Conservation (phyloP, 2,329 filamentous ascomycete genomes). For the Colletotrichum tropicicola region DNA sequence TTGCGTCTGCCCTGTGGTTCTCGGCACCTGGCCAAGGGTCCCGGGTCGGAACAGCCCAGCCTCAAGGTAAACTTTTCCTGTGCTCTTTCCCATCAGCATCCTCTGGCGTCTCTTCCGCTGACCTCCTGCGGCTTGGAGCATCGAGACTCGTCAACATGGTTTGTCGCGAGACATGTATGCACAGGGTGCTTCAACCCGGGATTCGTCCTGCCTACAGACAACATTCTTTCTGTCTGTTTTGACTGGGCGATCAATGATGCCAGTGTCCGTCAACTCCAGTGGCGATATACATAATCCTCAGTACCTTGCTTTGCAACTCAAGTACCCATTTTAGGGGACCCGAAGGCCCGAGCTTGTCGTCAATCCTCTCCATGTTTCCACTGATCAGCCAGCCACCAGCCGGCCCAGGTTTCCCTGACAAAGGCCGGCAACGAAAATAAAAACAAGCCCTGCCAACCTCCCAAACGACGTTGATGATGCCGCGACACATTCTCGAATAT, state of each 20-base stretch:
- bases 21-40: neutral
- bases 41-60: neutral
- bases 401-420: constrained; percentile 1
- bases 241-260: no score
- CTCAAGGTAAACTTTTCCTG: neutral
- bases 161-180: no score
- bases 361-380: constrained; percentile 17
- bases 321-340: neutral
- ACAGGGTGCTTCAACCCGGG: no score
- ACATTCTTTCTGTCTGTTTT: no score
- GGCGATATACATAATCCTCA: no score
- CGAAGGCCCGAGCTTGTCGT: constrained; percentile 16
- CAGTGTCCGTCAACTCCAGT: no score
- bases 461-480: neutral
- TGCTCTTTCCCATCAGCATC: no score
- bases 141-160: no score
- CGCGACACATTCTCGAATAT: neutral
- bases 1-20: neutral
- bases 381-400: constrained; percentile 6
- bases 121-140: no score
- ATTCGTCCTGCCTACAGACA: no score
- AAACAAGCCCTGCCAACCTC: neutral
- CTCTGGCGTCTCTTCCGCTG: no score
- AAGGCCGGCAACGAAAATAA: constrained; percentile 7
- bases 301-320: no score